These are phyloP conservation scores for Lanmaoa rubissima DNA, from an alignment of 768 basidiomycete species.

Conservation along the genomic window DNA sequence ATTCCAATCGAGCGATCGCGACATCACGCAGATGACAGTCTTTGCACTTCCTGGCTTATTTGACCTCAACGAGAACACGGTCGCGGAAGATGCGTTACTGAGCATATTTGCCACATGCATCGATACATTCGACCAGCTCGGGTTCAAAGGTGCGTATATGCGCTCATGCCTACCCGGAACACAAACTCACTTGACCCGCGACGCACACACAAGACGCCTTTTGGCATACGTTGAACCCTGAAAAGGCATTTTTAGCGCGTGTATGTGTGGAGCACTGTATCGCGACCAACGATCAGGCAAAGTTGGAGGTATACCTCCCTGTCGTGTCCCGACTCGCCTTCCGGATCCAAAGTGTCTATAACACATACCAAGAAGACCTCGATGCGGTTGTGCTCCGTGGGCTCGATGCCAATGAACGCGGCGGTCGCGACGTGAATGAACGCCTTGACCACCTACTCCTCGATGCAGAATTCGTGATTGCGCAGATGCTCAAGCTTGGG, in stretches of 20 bases:
- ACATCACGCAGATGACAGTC: too few relatives aligned
- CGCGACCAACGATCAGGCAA: conserved; percentile 53
- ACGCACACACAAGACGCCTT: conserved; percentile 52
- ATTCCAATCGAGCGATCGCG: too few relatives aligned
- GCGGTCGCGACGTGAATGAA: too few relatives aligned
- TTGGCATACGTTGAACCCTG: conserved; percentile 69
- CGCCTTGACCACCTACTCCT: conserved; percentile 43
- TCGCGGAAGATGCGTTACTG: conserved; percentile 72
- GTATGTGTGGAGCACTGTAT: conserved; percentile 81
- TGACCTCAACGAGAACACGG: conserved; percentile 53
- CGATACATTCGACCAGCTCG: conserved; percentile 64
- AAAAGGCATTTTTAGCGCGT: conserved; percentile 77
- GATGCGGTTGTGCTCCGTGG: conserved; percentile 34
- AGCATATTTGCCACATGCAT: too few relatives aligned
- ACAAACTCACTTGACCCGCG: not conserved
- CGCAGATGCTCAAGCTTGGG: too few relatives aligned
- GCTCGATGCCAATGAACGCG: conserved; percentile 33
- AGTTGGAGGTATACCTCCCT: conserved; percentile 71
- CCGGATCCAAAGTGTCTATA: conserved; percentile 68
- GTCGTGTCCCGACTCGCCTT: conserved; percentile 83
- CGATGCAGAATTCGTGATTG: too few relatives aligned
- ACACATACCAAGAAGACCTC: conserved; percentile 49
- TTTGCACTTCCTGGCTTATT: conserved; percentile 55
- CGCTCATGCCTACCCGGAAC: not conserved
- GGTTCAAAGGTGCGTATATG: conserved; percentile 61